A percentile compares a stretch with the other conserved stretches of the same genome.
phyloP scores from a whole-genome alignment of 1,284 basidiomycete genomes.

The Malassezia cuniculi region DNA sequence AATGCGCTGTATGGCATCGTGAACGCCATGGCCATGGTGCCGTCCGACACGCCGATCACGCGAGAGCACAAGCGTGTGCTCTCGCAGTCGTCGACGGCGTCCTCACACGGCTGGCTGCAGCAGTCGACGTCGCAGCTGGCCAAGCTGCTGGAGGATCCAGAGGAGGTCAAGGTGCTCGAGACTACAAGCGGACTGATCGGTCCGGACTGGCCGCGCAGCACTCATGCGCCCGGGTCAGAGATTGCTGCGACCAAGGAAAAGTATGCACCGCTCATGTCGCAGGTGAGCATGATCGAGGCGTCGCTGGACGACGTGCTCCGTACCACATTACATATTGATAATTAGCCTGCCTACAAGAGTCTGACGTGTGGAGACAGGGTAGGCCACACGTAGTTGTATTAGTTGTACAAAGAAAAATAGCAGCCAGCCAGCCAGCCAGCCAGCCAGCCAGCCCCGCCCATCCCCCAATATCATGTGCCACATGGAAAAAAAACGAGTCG shows the following conservation, averaged over 20 bases:
- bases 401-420: background rate
- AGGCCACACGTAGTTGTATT: too few species aligned
- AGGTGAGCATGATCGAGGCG: slow-evolving; percentile 4
- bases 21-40: slow-evolving; percentile 11
- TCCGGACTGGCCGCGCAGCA: slow-evolving; percentile 2
- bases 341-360: too few species aligned
- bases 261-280: slow-evolving; percentile 7
- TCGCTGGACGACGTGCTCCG: slow-evolving; percentile 11
- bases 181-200: slow-evolving; percentile 8
- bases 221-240: background rate
- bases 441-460: slow-evolving; percentile 1
- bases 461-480: slow-evolving; percentile 1
- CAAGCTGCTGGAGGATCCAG: slow-evolving; percentile 12
- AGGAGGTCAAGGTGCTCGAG: slow-evolving; percentile 1
- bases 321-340: too few species aligned
- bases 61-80: background rate
- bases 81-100: background rate
- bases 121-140: slow-evolving; percentile 3
- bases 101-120: background rate
- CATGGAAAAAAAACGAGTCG: too few species aligned
- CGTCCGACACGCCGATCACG: background rate
- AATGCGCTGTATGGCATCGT: slow-evolving; percentile 15
- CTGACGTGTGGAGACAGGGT: too few species aligned
- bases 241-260: background rate
- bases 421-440: slow-evolving; percentile 1